These are phyloP conservation scores for Coix lacrymajobi DNA, from an alignment of 176 grass and related monocot species.

Conservation along the genomic window DNA sequence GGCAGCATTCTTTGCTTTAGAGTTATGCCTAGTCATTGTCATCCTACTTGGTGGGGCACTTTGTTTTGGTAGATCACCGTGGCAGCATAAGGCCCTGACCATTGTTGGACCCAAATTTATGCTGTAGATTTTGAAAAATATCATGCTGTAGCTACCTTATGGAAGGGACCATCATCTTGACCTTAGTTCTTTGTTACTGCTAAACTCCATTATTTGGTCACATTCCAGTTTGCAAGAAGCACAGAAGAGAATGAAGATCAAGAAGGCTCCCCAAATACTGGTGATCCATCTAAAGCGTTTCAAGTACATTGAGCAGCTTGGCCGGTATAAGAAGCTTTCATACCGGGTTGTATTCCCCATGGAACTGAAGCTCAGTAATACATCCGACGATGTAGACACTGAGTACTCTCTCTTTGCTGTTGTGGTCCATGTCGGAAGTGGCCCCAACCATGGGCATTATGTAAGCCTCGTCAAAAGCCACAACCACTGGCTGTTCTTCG, in stretches of 20 bases:
- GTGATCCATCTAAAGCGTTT: slow-evolving; percentile 95
- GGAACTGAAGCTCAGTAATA: slow-evolving; percentile 87
- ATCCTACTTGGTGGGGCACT: background rate
- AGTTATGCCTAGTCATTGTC: slow-evolving; percentile 3
- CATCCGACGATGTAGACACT: slow-evolving; percentile 66
- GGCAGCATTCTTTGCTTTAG: slow-evolving; percentile 12
- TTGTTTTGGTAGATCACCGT: background rate
- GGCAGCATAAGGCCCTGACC: background rate
- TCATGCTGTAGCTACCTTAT: background rate
- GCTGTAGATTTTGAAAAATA: slow-evolving; percentile 12
- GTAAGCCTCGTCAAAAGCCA: slow-evolving; percentile 96
- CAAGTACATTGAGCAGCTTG: slow-evolving; percentile 93
- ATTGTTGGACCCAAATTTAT: slow-evolving; percentile 5
- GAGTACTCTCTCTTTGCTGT: slow-evolving; percentile 97
- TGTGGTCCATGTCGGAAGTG: slow-evolving; percentile 90
- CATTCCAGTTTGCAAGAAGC: slow-evolving; percentile 92
- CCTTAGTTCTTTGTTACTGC: slow-evolving; percentile 3
- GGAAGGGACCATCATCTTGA: slow-evolving; percentile 3
- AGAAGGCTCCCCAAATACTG: slow-evolving; percentile 87
- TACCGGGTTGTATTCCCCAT: slow-evolving; percentile 95
- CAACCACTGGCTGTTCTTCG: slow-evolving; percentile 95
- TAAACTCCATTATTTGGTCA: slow-evolving; percentile 19
- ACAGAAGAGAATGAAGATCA: slow-evolving; percentile 98
- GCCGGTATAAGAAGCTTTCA: slow-evolving; percentile 93
- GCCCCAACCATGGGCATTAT: slow-evolving; percentile 97